Percentiles rank a stretch among this genome's conserved stretches.
Evolutionary conservation across 179 eudicot genomes (phyloP).

Genomic region (Gypsophila paniculata): DNA sequence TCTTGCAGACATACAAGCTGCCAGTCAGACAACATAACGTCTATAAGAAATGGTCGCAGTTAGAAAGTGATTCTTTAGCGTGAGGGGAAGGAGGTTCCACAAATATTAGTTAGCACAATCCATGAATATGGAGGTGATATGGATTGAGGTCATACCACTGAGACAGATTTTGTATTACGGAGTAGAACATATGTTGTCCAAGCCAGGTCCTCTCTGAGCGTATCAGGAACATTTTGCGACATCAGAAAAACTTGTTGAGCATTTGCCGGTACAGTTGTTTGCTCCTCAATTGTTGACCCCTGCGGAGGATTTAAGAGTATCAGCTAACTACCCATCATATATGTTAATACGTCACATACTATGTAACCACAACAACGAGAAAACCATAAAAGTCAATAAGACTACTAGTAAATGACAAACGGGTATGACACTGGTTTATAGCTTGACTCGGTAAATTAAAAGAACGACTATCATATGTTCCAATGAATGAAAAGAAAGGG

Average conservation of each 20-base stretch:
- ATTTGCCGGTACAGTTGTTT: conserved; percentile 47
- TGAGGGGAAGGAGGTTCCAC: background rate
- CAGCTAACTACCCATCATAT: conserved; percentile 5
- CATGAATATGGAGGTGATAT: background rate
- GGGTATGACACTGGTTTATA: background rate
- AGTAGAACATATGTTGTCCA: conserved; percentile 78
- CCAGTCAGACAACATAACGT: conserved; percentile 13
- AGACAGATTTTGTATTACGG: conserved; percentile 79
- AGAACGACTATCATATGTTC: background rate
- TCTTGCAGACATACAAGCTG: conserved; percentile 69
- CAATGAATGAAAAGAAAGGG: background rate
- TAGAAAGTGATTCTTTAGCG: conserved; percentile 1
- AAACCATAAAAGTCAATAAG: background rate
- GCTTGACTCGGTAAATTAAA: background rate
- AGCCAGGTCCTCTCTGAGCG: conserved; percentile 75
- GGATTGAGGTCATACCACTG: conserved; percentile 46
- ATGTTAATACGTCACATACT: too few relatives aligned
- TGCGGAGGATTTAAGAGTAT: conserved; percentile 26
- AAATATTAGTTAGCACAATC: background rate
- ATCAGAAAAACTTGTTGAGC: conserved; percentile 66
- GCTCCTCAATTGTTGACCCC: conserved; percentile 61
- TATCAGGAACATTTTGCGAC: conserved; percentile 55
- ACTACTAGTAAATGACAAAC: background rate
- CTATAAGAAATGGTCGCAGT: background rate
- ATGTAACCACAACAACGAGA: background rate